A percentile compares a stretch with the other conserved stretches of the same genome.
phyloP scores from a whole-genome alignment of 2,329 filamentous ascomycete species.

The Phialemonium atrogriseum region DNA sequence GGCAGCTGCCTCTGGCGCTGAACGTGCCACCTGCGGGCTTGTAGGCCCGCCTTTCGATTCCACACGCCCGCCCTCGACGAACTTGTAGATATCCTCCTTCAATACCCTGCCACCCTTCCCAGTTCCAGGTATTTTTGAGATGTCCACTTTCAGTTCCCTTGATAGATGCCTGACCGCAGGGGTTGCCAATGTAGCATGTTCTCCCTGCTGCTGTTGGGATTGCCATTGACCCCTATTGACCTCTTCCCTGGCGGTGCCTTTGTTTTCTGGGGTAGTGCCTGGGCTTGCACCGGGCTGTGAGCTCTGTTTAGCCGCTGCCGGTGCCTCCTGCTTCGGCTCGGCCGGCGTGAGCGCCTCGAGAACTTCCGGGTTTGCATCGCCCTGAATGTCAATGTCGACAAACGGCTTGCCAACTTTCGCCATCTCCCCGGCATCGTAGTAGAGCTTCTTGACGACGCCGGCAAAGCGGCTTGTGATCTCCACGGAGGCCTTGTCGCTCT shows the following conservation, averaged over 20 bases:
- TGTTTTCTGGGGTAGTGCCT: too few species aligned
- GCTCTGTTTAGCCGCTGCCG: conserved; percentile 2
- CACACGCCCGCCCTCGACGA: conserved; percentile 51
- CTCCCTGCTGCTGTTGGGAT: conserved; percentile 39
- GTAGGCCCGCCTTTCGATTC: conserved; percentile 21
- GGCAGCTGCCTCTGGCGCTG: conserved; percentile 19
- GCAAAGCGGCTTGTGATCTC: conserved; percentile 95
- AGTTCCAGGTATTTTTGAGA: conserved; percentile 71
- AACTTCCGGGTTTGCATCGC: conserved; percentile 60
- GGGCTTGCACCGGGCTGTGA: background rate
- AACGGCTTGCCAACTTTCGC: conserved; percentile 91
- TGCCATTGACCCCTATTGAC: too few species aligned
- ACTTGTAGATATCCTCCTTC: conserved; percentile 83
- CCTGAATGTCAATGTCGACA: conserved; percentile 89
- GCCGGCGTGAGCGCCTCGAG: conserved; percentile 28
- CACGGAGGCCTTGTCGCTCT: conserved; percentile 87
- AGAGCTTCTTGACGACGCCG: conserved; percentile 89
- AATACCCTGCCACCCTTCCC: conserved; percentile 85
- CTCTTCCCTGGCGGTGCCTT: too few species aligned
- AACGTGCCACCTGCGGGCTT: conserved; percentile 18
- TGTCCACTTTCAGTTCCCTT: conserved; percentile 71
- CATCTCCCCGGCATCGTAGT: conserved; percentile 95
- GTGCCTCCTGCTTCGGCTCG: conserved; percentile 9
- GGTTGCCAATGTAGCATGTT: conserved; percentile 71
- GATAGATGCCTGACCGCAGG: conserved; percentile 85